Conservation (phyloP, 2,329 filamentous ascomycete species). For the Pseudofabraea citricarpa region DNA sequence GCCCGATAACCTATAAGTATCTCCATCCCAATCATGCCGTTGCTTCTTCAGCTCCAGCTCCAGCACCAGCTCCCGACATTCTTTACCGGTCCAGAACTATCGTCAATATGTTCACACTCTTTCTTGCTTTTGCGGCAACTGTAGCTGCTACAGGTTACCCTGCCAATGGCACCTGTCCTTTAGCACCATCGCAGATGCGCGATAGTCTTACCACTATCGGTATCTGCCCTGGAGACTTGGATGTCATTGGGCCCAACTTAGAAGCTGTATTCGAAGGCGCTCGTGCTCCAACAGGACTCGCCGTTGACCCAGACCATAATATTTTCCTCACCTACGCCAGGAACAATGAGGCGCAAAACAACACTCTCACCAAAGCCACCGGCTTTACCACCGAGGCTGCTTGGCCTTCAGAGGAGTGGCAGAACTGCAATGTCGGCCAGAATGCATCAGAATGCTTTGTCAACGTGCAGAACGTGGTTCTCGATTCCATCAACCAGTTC, state of each 20-base stretch:
- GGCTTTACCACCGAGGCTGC: background rate
- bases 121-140: background rate
- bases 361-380: background rate
- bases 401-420: background rate
- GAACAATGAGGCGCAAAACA: background rate
- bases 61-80: too few species aligned
- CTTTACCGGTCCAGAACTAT: background rate
- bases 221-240: background rate
- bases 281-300: background rate
- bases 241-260: background rate
- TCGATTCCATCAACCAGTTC: background rate
- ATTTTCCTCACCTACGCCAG: background rate
- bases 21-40: too few species aligned
- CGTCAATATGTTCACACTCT: background rate
- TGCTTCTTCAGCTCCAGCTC: too few species aligned
- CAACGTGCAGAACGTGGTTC: background rate
- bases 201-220: background rate
- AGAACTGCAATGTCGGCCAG: background rate
- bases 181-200: background rate
- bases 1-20: too few species aligned
- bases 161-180: background rate
- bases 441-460: background rate
- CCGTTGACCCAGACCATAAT: background rate
- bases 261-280: background rate
- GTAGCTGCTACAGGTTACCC: background rate